These are phyloP conservation scores for Penicillium dipodomyicola DNA, from an alignment of 495 filamentous ascomycete genomes.

Conservation along the genomic window DNA sequence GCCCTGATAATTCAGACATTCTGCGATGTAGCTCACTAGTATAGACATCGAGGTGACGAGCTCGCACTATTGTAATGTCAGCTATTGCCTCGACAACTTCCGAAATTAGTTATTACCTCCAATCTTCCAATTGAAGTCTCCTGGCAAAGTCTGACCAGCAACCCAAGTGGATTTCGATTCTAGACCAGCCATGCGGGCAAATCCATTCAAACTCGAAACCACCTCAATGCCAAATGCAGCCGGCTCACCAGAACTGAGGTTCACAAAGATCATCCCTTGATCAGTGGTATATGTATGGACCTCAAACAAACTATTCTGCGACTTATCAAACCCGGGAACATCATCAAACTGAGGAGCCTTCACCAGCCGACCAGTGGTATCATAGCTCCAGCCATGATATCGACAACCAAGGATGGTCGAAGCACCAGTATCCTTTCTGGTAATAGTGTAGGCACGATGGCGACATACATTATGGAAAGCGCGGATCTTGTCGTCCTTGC, in stretches of 20 bases:
- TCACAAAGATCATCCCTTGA: conserved; percentile 42
- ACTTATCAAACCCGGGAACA: conserved; percentile 54
- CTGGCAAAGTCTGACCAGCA: conserved; percentile 36
- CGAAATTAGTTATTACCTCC: conserved; percentile 18
- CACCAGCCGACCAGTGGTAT: conserved; percentile 52
- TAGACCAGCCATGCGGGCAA: conserved; percentile 13
- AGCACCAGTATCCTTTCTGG: conserved; percentile 48
- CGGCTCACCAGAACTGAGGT: conserved; percentile 35
- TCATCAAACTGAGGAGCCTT: conserved; percentile 60
- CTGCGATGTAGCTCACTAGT: conserved; percentile 8
- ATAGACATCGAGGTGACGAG: conserved; percentile 1
- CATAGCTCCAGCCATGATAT: conserved; percentile 65
- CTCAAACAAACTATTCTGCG: conserved; percentile 50
- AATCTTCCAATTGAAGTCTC: conserved; percentile 49
- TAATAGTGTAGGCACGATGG: conserved; percentile 56
- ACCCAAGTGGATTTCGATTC: conserved; percentile 27
- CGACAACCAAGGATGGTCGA: conserved; percentile 54
- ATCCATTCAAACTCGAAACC: conserved; percentile 12
- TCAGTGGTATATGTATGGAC: conserved; percentile 34
- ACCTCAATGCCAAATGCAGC: conserved; percentile 13
- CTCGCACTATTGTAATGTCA: conserved; percentile 4
- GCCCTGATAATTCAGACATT: background rate
- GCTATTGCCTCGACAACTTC: background rate
- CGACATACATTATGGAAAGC: conserved; percentile 61
- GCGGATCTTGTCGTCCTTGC: conserved; percentile 49